Conservation (phyloP, 1,284 basidiomycete genomes). For the Ustilago nuda region DNA sequence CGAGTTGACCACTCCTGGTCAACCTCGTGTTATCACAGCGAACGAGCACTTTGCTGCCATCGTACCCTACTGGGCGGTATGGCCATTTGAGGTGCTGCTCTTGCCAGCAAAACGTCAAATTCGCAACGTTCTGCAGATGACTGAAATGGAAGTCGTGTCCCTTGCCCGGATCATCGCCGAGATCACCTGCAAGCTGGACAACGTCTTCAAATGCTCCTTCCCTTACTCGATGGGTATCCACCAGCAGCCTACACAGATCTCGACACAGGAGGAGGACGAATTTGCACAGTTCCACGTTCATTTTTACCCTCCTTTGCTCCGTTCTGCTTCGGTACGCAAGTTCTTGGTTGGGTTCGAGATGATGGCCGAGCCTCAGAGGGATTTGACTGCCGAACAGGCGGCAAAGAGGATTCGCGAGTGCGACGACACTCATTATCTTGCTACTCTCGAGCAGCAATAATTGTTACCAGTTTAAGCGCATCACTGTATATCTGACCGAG, state of each 20-base stretch:
- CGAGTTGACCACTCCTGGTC: slow-evolving; percentile 75
- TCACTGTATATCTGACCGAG: not conserved
- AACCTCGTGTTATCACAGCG: slow-evolving; percentile 76
- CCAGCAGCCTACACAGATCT: slow-evolving; percentile 77
- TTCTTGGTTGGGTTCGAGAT: slow-evolving; percentile 94
- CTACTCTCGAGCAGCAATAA: slow-evolving; percentile 29
- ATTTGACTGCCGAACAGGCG: slow-evolving; percentile 90
- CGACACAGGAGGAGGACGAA: slow-evolving; percentile 67
- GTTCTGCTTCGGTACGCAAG: slow-evolving; percentile 85
- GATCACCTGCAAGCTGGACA: slow-evolving; percentile 64
- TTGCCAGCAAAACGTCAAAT: slow-evolving; percentile 56
- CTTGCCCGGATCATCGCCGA: slow-evolving; percentile 72
- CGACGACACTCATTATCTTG: slow-evolving; percentile 50
- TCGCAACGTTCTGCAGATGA: slow-evolving; percentile 53
- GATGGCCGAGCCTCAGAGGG: slow-evolving; percentile 90
- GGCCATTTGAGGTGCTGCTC: slow-evolving; percentile 88
- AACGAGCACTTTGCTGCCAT: slow-evolving; percentile 86
- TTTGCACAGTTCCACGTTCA: slow-evolving; percentile 86
- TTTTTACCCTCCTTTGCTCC: slow-evolving; percentile 86
- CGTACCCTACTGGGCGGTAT: slow-evolving; percentile 95
- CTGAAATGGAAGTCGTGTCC: slow-evolving; percentile 34
- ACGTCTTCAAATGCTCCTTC: slow-evolving; percentile 77
- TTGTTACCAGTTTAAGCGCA: not conserved
- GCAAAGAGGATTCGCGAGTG: slow-evolving; percentile 76
- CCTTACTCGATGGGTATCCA: slow-evolving; percentile 94